Evolutionary conservation across 108 stramenopile species (phyloP).

Genomic region (Nitzschia sp.): DNA sequence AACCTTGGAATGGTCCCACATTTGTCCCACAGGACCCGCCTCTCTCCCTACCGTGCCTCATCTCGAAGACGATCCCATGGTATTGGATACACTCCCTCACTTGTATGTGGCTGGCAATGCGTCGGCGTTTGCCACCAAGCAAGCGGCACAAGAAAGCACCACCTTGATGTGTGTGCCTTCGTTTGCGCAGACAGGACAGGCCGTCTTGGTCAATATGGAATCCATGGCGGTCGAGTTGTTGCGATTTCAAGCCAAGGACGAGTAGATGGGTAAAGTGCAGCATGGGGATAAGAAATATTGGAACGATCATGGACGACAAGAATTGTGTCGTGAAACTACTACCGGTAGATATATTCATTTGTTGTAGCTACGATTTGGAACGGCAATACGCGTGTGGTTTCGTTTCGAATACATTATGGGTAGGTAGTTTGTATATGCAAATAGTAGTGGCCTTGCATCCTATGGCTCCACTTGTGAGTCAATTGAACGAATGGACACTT

Average conservation of each 20-base stretch:
- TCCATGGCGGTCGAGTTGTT: slow-evolving; percentile 67
- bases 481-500: no score
- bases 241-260: slow-evolving; percentile 46
- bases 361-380: no score
- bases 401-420: no score
- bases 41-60: slow-evolving; percentile 78
- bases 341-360: no score
- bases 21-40: slow-evolving; percentile 88
- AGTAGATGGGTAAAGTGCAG: neutral
- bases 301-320: no score
- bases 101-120: slow-evolving; percentile 71
- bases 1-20: slow-evolving; percentile 64
- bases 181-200: slow-evolving; percentile 68
- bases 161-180: slow-evolving; percentile 73
- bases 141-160: slow-evolving; percentile 9
- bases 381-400: no score
- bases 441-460: no score
- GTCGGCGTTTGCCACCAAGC: slow-evolving; percentile 54
- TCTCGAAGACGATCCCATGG: slow-evolving; percentile 74
- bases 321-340: no score
- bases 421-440: no score
- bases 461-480: no score
- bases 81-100: slow-evolving; percentile 47
- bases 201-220: slow-evolving; percentile 72
- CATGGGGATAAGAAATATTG: neutral